Conservation (phyloP, 1,284 basidiomycete genomes). For the Tremellales sp. region DNA sequence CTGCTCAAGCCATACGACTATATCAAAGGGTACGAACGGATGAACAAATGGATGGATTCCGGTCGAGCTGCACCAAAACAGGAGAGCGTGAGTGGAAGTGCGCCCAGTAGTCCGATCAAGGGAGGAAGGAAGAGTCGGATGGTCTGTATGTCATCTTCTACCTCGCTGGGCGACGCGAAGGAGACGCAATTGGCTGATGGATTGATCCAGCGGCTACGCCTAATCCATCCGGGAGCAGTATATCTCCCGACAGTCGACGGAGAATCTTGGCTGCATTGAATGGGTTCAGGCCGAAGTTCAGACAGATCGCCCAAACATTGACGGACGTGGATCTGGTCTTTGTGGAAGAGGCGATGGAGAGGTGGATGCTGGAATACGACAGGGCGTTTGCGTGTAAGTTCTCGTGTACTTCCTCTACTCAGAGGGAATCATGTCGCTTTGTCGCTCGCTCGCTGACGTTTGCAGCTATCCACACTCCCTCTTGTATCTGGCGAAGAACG, state of each 20-base stretch:
- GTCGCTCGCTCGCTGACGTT: constrained; percentile 3
- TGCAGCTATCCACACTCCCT: constrained; percentile 85
- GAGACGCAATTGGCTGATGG: no score
- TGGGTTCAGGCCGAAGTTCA: constrained; percentile 87
- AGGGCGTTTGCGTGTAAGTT: constrained; percentile 71
- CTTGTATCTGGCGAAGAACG: constrained; percentile 92
- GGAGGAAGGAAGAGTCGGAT: constrained; percentile 8
- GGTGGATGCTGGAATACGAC: constrained; percentile 91
- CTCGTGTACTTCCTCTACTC: background rate
- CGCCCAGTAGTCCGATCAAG: constrained; percentile 5
- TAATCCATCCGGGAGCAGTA: constrained; percentile 27
- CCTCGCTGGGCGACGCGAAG: background rate
- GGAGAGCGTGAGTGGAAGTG: constrained; percentile 22
- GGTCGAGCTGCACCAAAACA: constrained; percentile 47
- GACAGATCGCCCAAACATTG: constrained; percentile 82
- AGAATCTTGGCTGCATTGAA: constrained; percentile 67
- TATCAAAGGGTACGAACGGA: constrained; percentile 83
- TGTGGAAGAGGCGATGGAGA: constrained; percentile 95
- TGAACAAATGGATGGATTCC: constrained; percentile 87
- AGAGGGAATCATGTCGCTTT: background rate
- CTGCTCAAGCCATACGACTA: constrained; percentile 94
- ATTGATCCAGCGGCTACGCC: constrained; percentile 11
- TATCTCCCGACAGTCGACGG: constrained; percentile 83
- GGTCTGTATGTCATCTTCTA: constrained; percentile 3
- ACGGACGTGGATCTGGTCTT: constrained; percentile 96